Conservation (phyloP, 2,329 filamentous ascomycete species). For the Penicillium capsulatum region DNA sequence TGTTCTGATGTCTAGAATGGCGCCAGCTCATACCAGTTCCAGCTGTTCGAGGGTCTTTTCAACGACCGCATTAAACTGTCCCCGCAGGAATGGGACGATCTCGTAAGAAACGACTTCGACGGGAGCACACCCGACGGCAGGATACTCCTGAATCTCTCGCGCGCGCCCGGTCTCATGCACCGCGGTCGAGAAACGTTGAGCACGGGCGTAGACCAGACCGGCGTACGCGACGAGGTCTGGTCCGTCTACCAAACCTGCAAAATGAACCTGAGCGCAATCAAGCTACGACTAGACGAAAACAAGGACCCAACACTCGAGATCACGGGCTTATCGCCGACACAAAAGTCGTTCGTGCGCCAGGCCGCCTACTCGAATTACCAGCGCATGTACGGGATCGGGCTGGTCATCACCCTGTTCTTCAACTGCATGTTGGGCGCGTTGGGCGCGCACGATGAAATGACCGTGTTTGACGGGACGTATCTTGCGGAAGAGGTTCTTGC, state of each 20-base stretch:
- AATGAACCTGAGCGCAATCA: slow-evolving; percentile 12
- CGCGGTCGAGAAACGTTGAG: slow-evolving; percentile 18
- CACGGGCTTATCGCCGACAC: not conserved
- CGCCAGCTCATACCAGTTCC: not conserved
- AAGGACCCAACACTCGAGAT: not conserved
- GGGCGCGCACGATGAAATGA: slow-evolving; percentile 16
- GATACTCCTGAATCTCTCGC: slow-evolving; percentile 30
- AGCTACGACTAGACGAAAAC: slow-evolving; percentile 11
- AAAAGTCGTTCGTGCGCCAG: slow-evolving; percentile 2
- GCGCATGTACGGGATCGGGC: slow-evolving; percentile 31
- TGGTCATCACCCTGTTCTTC: slow-evolving; percentile 31
- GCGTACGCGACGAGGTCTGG: slow-evolving; percentile 20
- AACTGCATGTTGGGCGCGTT: slow-evolving; percentile 33
- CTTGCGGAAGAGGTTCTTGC: slow-evolving; percentile 27
- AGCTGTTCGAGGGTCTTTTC: slow-evolving; percentile 38
- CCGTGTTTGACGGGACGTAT: slow-evolving; percentile 18
- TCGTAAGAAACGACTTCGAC: slow-evolving; percentile 32
- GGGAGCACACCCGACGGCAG: slow-evolving; percentile 26
- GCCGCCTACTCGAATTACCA: slow-evolving; percentile 30
- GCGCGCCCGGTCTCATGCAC: slow-evolving; percentile 29
- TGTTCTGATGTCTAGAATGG: not conserved
- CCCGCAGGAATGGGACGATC: slow-evolving; percentile 31
- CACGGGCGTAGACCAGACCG: slow-evolving; percentile 4
- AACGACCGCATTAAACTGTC: slow-evolving; percentile 33
- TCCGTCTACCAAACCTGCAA: slow-evolving; percentile 24